Evolutionary conservation across 2,329 filamentous ascomycete species (phyloP).

Genomic region (Fonsecaea monophora): DNA sequence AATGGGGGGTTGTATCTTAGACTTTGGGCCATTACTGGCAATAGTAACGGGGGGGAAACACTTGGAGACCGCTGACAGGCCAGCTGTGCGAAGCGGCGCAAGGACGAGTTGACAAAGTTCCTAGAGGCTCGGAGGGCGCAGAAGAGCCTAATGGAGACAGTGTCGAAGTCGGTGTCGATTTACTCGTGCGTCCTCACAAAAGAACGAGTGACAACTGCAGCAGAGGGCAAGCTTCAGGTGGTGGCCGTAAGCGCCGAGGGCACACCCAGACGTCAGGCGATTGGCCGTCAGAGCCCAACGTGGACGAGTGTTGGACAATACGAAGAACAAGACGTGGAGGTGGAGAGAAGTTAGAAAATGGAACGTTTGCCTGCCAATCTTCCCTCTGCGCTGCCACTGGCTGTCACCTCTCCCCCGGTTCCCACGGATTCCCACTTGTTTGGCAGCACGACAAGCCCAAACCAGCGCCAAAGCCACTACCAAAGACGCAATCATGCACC

Average conservation of each 20-base stretch:
- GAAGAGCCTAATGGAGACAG: slow-evolving; percentile 23
- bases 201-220: slow-evolving; percentile 19
- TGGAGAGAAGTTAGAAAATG: not conserved
- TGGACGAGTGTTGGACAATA: not conserved
- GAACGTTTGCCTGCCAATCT: not conserved
- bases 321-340: slow-evolving; percentile 5
- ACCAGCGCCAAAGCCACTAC: not conserved
- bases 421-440: slow-evolving; percentile 15
- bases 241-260: slow-evolving; percentile 32
- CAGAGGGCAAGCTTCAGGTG: slow-evolving; percentile 19
- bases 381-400: slow-evolving; percentile 12
- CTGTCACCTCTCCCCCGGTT: not conserved
- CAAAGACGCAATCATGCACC: slow-evolving; percentile 21
- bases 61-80: slow-evolving; percentile 36
- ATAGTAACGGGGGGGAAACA: slow-evolving; percentile 25
- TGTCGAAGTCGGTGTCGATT: slow-evolving; percentile 15
- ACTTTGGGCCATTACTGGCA: slow-evolving; percentile 25
- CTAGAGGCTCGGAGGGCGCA: slow-evolving; percentile 21
- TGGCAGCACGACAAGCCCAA: not conserved
- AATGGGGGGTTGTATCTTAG: slow-evolving; percentile 16
- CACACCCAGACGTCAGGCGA: slow-evolving; percentile 12
- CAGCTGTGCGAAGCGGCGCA: slow-evolving; percentile 32
- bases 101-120: slow-evolving; percentile 16
- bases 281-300: slow-evolving; percentile 6
- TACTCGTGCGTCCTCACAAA: slow-evolving; percentile 18